Conservation (phyloP, 139 green algal species). For the Cymbomonas tetramitiformis region DNA sequence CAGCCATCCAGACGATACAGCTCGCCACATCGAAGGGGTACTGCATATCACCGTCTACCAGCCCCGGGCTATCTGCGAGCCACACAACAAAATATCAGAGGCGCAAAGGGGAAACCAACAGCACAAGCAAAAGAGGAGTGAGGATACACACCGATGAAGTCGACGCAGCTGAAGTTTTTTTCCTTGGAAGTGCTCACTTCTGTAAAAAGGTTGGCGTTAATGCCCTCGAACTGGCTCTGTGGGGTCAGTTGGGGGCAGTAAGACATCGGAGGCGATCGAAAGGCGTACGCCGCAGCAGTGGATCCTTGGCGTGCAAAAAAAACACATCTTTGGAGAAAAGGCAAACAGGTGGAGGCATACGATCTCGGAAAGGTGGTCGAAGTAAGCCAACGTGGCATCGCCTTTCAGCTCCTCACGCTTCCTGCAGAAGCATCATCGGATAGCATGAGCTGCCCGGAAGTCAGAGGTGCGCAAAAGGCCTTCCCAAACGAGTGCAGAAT, state of each 20-base stretch:
- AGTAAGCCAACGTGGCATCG: constrained; percentile 50
- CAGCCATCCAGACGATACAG: constrained; percentile 42
- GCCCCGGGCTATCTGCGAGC: constrained; percentile 30
- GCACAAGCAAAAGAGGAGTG: too few species aligned
- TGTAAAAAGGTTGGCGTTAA: constrained; percentile 43
- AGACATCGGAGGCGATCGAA: constrained; percentile 16
- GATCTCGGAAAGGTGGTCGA: constrained; percentile 35
- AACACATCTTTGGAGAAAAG: neutral
- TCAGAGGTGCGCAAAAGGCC: too few species aligned
- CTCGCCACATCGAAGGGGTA: constrained; percentile 48
- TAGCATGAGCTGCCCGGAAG: too few species aligned
- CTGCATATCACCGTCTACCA: constrained; percentile 55
- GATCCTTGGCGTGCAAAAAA: too few species aligned
- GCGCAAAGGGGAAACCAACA: too few species aligned
- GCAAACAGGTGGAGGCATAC: constrained; percentile 28
- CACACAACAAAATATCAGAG: too few species aligned
- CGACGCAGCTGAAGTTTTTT: constrained; percentile 40
- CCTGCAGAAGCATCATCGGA: too few species aligned
- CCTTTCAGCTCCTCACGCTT: constrained; percentile 41
- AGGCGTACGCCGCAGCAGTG: too few species aligned
- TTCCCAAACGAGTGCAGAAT: too few species aligned
- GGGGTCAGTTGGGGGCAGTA: constrained; percentile 44
- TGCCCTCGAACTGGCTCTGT: constrained; percentile 1
- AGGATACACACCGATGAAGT: constrained; percentile 51
- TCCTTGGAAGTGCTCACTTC: constrained; percentile 44